These are phyloP conservation scores for Pleurotus ostreatus DNA, from an alignment of 768 basidiomycete genomes.

Conservation along the genomic window DNA sequence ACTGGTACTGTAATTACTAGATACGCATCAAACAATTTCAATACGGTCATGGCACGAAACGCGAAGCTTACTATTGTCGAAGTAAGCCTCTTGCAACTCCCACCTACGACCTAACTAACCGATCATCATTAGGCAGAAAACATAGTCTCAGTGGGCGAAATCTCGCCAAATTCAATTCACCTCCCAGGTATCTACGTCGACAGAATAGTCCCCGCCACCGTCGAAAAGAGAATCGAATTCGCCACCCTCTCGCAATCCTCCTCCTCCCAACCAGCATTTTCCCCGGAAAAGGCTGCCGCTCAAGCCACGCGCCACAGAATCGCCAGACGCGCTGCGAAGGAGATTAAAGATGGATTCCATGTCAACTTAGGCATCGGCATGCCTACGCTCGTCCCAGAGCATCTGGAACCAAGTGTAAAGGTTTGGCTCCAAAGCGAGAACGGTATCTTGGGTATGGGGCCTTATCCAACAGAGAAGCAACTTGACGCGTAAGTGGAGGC, in stretches of 20 bases:
- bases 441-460: constrained; percentile 85
- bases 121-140: constrained; percentile 63
- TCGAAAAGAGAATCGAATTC: constrained; percentile 76
- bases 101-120: too few species aligned
- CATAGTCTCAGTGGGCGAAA: constrained; percentile 78
- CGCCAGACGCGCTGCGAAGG: constrained; percentile 83
- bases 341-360: constrained; percentile 83
- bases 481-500: constrained; percentile 65
- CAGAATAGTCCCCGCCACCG: constrained; percentile 77
- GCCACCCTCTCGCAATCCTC: constrained; percentile 56
- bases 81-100: constrained; percentile 29
- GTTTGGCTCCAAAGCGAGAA: constrained; percentile 95
- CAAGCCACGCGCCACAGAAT: constrained; percentile 65
- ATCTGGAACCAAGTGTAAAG: constrained; percentile 63
- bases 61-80: constrained; percentile 90
- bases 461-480: constrained; percentile 79
- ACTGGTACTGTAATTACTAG: constrained; percentile 29
- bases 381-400: constrained; percentile 85
- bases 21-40: constrained; percentile 87
- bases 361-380: constrained; percentile 91
- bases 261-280: constrained; percentile 31
- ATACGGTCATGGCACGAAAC: constrained; percentile 81
- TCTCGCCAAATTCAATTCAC: constrained; percentile 81
- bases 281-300: constrained; percentile 51
- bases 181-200: constrained; percentile 86